Evolutionary conservation across 2,329 filamentous ascomycete genomes (phyloP).

Genomic region (Ascochyta clinopodiicola): DNA sequence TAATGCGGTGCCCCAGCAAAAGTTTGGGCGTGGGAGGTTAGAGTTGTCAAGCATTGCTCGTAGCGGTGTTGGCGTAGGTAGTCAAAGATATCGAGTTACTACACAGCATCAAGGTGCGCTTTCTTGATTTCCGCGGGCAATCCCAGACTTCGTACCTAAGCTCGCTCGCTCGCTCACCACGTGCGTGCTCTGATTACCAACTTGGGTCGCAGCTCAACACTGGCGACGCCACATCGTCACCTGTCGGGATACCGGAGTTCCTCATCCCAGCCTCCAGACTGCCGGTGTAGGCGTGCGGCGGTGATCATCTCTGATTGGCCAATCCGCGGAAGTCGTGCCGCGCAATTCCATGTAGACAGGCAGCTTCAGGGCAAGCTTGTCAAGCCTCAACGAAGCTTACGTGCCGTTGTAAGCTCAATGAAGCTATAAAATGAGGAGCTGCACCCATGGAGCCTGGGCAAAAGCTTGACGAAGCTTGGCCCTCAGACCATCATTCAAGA

Average conservation of each 20-base stretch:
- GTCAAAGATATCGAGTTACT: constrained; percentile 4
- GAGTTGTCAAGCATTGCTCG: constrained; percentile 1
- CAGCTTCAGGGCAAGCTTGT: constrained; percentile 11
- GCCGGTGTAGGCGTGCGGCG: constrained; percentile 4
- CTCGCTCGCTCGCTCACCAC: background rate
- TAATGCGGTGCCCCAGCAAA: constrained; percentile 9
- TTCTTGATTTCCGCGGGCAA: background rate
- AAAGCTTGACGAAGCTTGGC: constrained; percentile 31
- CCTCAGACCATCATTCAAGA: constrained; percentile 3
- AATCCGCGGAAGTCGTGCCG: constrained; percentile 10
- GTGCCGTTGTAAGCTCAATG: background rate
- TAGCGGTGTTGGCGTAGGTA: constrained; percentile 3
- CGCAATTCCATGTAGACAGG: constrained; percentile 3
- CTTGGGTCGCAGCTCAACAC: background rate
- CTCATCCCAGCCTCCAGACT: background rate
- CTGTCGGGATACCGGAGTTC: background rate
- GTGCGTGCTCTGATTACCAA: background rate
- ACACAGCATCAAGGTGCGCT: background rate
- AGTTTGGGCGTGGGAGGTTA: constrained; percentile 1
- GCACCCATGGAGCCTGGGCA: constrained; percentile 23
- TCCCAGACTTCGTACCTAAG: background rate
- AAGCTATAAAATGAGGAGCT: constrained; percentile 21
- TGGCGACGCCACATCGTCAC: constrained; percentile 15
- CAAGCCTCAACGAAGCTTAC: constrained; percentile 1
- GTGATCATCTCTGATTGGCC: constrained; percentile 7